These are phyloP conservation scores for Flaveria ramosissima DNA, from an alignment of 129 eudicot genomes.

Conservation along the genomic window DNA sequence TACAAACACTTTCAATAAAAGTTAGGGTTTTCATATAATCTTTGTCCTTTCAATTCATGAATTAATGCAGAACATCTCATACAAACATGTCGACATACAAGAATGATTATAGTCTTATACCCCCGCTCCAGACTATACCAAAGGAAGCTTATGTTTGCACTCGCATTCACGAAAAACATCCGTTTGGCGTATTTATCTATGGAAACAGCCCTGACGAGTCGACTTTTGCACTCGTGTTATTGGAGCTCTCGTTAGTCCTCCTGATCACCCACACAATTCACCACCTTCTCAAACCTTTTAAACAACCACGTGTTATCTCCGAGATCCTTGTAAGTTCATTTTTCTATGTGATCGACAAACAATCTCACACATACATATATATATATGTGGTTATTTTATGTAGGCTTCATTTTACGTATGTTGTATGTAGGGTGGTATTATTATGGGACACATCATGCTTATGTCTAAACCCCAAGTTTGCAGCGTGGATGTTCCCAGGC, in stretches of 20 bases:
- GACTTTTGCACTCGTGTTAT: constrained; percentile 57
- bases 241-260: constrained; percentile 51
- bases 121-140: constrained; percentile 17
- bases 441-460: constrained; percentile 80
- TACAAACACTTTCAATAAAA: background rate
- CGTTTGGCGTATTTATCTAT: constrained; percentile 53
- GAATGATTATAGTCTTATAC: constrained; percentile 4
- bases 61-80: constrained; percentile 10
- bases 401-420: background rate
- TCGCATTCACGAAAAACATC: constrained; percentile 24
- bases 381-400: too few relatives aligned
- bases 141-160: constrained; percentile 43
- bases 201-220: constrained; percentile 51
- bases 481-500: constrained; percentile 56
- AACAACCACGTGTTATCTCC: constrained; percentile 67
- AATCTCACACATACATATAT: too few relatives aligned
- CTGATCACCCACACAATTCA: constrained; percentile 49
- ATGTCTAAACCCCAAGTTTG: constrained; percentile 51
- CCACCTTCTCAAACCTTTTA: constrained; percentile 67
- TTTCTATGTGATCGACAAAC: background rate
- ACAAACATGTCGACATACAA: constrained; percentile 20
- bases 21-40: constrained; percentile 19
- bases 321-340: constrained; percentile 67
- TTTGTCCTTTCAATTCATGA: constrained; percentile 3
- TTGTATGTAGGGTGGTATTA: constrained; percentile 73